Conservation (phyloP, 2,329 filamentous ascomycete genomes). For the Xylaria sp. region DNA sequence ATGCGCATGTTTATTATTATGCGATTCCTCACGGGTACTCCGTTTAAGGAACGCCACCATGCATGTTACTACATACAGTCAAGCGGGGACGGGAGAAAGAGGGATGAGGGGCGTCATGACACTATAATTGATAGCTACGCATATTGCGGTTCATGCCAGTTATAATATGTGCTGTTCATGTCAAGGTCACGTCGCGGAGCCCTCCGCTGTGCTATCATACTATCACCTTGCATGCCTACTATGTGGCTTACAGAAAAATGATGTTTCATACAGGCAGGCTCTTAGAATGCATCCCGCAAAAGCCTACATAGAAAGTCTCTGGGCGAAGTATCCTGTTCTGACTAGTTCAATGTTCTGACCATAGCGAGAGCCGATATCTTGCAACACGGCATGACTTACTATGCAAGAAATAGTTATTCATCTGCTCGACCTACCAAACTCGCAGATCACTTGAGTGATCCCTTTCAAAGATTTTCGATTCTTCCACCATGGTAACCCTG, state of each 20-base stretch:
- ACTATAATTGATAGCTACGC: neutral
- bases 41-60: slow-evolving; percentile 22
- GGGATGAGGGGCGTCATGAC: neutral
- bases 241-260: slow-evolving; percentile 2
- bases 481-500: too few relatives aligned
- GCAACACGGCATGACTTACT: neutral
- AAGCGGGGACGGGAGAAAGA: neutral
- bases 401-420: neutral
- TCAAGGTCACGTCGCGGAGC: slow-evolving; percentile 1
- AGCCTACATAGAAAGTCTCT: neutral
- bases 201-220: slow-evolving; percentile 1
- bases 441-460: too few relatives aligned
- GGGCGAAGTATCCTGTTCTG: neutral
- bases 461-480: too few relatives aligned
- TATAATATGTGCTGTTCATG: neutral
- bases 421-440: too few relatives aligned
- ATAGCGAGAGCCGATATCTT: neutral
- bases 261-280: neutral
- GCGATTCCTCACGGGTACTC: neutral
- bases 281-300: neutral
- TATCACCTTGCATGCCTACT: slow-evolving; percentile 10
- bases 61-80: slow-evolving; percentile 2
- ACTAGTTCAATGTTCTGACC: neutral
- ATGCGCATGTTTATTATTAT: slow-evolving; percentile 1
- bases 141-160: slow-evolving; percentile 1